These are phyloP conservation scores for Cylindrotheca fusiformis DNA, from an alignment of 108 stramenopile species.

Conservation along the genomic window DNA sequence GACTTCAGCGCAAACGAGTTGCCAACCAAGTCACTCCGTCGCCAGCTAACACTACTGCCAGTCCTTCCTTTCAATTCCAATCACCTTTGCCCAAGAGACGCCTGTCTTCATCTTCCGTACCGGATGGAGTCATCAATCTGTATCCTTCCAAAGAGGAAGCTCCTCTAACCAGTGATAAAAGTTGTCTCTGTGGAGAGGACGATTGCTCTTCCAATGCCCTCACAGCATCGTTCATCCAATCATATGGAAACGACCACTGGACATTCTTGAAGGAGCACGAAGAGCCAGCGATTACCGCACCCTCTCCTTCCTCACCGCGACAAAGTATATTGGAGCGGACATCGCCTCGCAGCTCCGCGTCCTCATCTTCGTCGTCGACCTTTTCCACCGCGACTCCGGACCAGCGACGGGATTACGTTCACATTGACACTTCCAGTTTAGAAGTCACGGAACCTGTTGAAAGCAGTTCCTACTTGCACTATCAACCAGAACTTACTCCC, in stretches of 20 bases:
- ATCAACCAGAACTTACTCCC: conserved; percentile 55
- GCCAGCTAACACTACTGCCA: conserved; percentile 2
- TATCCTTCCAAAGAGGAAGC: conserved; percentile 14
- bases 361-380: not conserved
- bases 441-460: conserved; percentile 5
- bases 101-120: not conserved
- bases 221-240: conserved; percentile 19
- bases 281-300: conserved; percentile 1
- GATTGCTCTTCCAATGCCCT: conserved; percentile 16
- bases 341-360: not conserved
- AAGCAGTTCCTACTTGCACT: conserved; percentile 3
- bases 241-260: conserved; percentile 32
- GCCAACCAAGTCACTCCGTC: conserved; percentile 20
- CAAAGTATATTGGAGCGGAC: not conserved
- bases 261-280: conserved; percentile 15
- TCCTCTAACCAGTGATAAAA: not conserved
- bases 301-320: not conserved
- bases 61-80: conserved; percentile 5
- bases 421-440: not conserved
- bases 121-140: conserved; percentile 24
- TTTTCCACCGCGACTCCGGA: conserved; percentile 4
- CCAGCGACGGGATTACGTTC: conserved; percentile 4
- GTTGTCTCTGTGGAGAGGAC: conserved; percentile 4
- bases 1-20: not conserved
- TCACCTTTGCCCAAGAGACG: not conserved